Evolutionary conservation across 805 yeast genomes (phyloP).

Genomic region (Pichia eremophila): DNA sequence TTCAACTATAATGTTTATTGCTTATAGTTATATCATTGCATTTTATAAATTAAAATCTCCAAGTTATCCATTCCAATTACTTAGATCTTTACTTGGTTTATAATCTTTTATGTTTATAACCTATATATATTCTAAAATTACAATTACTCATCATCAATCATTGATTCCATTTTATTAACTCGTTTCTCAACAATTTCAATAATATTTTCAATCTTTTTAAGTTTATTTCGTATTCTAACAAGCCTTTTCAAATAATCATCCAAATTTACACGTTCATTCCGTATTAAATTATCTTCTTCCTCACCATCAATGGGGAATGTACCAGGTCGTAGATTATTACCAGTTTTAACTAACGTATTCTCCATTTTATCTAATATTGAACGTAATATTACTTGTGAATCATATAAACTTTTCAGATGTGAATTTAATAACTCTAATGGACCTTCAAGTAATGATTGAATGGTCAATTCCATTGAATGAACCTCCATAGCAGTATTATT

Average conservation of each 20-base stretch:
- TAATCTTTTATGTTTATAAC: not conserved
- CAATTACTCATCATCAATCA: no score
- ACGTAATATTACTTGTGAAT: slow-evolving; percentile 45
- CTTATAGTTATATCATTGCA: slow-evolving; percentile 54
- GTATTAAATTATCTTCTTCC: not conserved
- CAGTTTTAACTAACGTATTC: slow-evolving; percentile 21
- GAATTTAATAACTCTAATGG: slow-evolving; percentile 43
- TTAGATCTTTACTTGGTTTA: not conserved
- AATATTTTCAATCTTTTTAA: slow-evolving; percentile 18
- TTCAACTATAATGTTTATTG: slow-evolving; percentile 37
- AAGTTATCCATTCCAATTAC: slow-evolving; percentile 67
- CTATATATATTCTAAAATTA: no score
- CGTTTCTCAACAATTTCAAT: slow-evolving; percentile 31
- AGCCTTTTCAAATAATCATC: slow-evolving; percentile 19
- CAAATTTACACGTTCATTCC: slow-evolving; percentile 3
- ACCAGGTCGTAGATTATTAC: slow-evolving; percentile 6
- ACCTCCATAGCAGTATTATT: slow-evolving; percentile 11
- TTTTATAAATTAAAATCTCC: slow-evolving; percentile 62
- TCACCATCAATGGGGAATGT: not conserved
- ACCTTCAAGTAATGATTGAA: slow-evolving; percentile 45
- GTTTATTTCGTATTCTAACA: slow-evolving; percentile 14
- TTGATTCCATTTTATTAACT: slow-evolving; percentile 21
- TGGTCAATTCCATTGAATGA: slow-evolving; percentile 53
- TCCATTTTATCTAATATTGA: slow-evolving; percentile 37
- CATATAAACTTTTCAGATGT: slow-evolving; percentile 42